phyloP scores from a whole-genome alignment of 306 rosid species.

The Malus orientalis region DNA sequence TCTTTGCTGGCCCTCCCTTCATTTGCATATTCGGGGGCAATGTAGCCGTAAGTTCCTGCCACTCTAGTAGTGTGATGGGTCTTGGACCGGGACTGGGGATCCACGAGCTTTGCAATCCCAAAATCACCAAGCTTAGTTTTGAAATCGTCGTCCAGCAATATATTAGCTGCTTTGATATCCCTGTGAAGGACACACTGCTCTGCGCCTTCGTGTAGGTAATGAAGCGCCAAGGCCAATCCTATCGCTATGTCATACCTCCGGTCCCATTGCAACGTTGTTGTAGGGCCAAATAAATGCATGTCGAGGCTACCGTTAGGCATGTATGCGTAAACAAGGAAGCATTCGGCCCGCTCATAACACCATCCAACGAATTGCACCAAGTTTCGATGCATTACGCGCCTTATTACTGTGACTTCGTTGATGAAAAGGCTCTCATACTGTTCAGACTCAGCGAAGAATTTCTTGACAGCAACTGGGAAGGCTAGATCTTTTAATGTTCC shows the following conservation, averaged over 20 bases:
- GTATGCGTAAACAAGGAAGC: slow-evolving; percentile 37
- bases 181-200: slow-evolving; percentile 53
- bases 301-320: slow-evolving; percentile 58
- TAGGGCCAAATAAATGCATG: slow-evolving; percentile 34
- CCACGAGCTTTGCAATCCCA: slow-evolving; percentile 45
- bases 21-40: slow-evolving; percentile 38
- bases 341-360: slow-evolving; percentile 38
- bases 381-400: slow-evolving; percentile 43
- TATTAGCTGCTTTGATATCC: slow-evolving; percentile 49
- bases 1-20: slow-evolving; percentile 41
- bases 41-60: slow-evolving; percentile 31
- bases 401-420: slow-evolving; percentile 45
- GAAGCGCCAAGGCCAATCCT: slow-evolving; percentile 38
- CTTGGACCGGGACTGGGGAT: slow-evolving; percentile 20
- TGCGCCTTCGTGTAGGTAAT: slow-evolving; percentile 50
- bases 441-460: slow-evolving; percentile 33
- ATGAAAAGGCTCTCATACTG: slow-evolving; percentile 26
- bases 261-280: slow-evolving; percentile 24
- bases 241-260: slow-evolving; percentile 32
- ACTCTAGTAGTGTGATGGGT: slow-evolving; percentile 27
- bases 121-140: slow-evolving; percentile 50
- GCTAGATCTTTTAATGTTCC: slow-evolving; percentile 27
- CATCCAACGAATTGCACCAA: slow-evolving; percentile 51
- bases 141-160: slow-evolving; percentile 37
- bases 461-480: slow-evolving; percentile 39